These are phyloP conservation scores for Boletus semigastroideus DNA, from an alignment of 1,284 basidiomycete species.

Conservation along the genomic window DNA sequence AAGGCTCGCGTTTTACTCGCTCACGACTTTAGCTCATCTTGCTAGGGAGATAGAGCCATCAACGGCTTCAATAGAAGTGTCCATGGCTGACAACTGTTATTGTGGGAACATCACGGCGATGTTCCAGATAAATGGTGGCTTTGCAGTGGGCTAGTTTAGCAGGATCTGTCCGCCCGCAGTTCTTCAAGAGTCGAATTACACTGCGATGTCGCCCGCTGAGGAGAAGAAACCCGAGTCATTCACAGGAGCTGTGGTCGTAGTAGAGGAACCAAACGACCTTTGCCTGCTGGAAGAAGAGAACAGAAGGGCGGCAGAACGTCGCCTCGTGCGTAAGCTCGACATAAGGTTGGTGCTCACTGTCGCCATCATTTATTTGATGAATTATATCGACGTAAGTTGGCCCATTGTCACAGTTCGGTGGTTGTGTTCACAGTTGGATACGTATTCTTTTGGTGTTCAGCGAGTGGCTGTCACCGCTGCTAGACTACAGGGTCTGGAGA, in stretches of 20 bases:
- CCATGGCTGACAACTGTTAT: background rate
- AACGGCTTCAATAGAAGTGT: background rate
- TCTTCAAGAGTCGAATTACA: background rate
- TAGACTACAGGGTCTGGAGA: slow-evolving; percentile 57
- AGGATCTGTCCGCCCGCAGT: background rate
- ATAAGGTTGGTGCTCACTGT: slow-evolving; percentile 58
- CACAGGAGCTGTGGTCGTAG: slow-evolving; percentile 1
- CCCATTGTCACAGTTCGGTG: background rate
- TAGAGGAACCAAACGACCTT: slow-evolving; percentile 4
- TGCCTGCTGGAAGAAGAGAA: slow-evolving; percentile 5
- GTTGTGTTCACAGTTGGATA: background rate
- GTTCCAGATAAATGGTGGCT: background rate
- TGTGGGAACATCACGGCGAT: background rate
- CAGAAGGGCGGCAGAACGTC: slow-evolving; percentile 35
- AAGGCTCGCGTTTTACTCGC: background rate
- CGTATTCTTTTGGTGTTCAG: slow-evolving; percentile 30
- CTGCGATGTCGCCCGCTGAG: background rate
- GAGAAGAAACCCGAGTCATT: slow-evolving; percentile 9
- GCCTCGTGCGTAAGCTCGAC: slow-evolving; percentile 55
- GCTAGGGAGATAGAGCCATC: background rate
- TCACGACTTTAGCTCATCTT: background rate
- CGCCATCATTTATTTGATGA: slow-evolving; percentile 63
- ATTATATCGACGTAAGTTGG: slow-evolving; percentile 61
- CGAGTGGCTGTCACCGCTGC: slow-evolving; percentile 62
- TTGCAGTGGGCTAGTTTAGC: background rate